Evolutionary conservation across 192 early-diverging fungal species (phyloP), one percentile per base, ranked within the genome.

Genomic region (Linnemannia elongata): DNA sequence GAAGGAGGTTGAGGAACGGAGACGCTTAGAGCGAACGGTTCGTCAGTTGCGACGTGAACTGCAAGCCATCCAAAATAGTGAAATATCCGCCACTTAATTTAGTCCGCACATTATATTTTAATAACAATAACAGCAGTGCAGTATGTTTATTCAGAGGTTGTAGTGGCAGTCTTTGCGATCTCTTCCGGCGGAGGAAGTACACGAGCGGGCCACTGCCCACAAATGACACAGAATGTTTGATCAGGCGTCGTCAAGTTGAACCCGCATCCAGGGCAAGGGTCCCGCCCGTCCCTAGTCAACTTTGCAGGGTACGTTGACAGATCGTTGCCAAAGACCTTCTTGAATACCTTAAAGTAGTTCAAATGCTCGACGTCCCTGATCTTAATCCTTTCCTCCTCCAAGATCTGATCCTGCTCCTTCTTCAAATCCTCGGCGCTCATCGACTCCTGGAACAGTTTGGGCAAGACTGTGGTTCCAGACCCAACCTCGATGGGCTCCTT

Each of bases 401-500:
- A 77, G 2, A 93, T 91, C 38, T 78, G 75, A 1, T 79, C 69
- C 63, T 88, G 82, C 69, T 82, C 74, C 36, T 57, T 85, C 54
- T 79, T 83, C 9, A 87, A 63, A 9, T 77, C 79, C 44, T 81
- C 85, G 13, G 79, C n/a, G 2, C 18, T 35, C 85, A 78, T 87
- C 20, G 85, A 78, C 35, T 81, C 79, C 42, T 87, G 79, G 45
- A 93, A 90, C 47, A 92, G 30, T 69, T 89, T 85, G 0, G 92
- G 91, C 63, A 95, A 69, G 18, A 90, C 83, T 0, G 93, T 92
- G 2, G 93, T 93, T 0, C 93, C 93, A 8, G 89, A 79, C 17
- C 94, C 94, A 22, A 89, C 89, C 71, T 95, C 94, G 75, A 94
- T 92, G 0, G 94, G 93, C 38, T 93, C 93, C 85, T 95, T 95